Base-by-base conservation (phyloP, 371 early-diverging fungal species). In the Apophysomyces elegans region DNA sequence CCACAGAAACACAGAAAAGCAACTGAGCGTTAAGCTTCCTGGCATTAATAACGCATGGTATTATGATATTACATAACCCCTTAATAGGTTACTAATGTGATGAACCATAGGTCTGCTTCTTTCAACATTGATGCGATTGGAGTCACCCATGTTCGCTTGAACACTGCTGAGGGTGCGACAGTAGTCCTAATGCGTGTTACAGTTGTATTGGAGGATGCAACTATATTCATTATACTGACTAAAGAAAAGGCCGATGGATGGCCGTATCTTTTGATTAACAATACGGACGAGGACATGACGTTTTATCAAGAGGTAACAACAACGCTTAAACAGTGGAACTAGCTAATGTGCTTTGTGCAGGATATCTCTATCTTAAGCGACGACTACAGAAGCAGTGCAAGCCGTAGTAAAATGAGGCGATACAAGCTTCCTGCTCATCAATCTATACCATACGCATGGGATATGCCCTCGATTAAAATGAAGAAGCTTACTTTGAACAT, bases 201-300 rank as follows among this genome's bases (percentile, higher is more conserved):
- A 16, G 84, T 93, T 32, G 65, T 90, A 8, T 71, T 98, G 63
- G 91, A 97, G 59, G 91, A 90, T 37, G 96, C 99, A 0, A 95
- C 95, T 1, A 77, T 99, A 14, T 97, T 96, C 73, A 88, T 99
- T 39, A 73, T 92, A 0, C 77, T 97, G 56, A 84, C 87, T 47
- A 86, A 87, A 45, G 93, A 93, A 70, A 83, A 86, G 36, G 62
- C 68, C 8, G 86, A 88, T 5, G 80, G 88, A 60, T 99, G 99
- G 99, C 99, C 98, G 12, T 96, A 90, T 65, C 78, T 89, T 9
- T 85, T 99, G 54, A 93, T 94, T 37, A 98, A 98, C 79, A 68
- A 84, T n/a, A 93, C 95, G 0, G 83, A 86, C 5, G 88, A 86
- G 35, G 92, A 93, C 59, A 86, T 97, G 46, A 76, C 79, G 0